Evolutionary conservation across 805 yeast species (phyloP), one percentile per base, ranked within the genome.

Genomic region (Candida sphagnicola): DNA sequence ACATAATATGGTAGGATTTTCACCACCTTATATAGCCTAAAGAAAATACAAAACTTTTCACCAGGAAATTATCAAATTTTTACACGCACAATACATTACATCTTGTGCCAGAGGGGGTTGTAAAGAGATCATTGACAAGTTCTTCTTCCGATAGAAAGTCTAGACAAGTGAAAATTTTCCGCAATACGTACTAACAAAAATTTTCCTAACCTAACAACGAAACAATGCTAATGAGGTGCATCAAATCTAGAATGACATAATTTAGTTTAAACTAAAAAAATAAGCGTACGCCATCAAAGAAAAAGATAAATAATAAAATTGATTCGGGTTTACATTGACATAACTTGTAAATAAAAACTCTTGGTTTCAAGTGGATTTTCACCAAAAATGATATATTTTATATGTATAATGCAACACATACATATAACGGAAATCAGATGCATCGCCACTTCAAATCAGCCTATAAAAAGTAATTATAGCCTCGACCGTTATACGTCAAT

Each of bases 91-190:
- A n/a, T n/a, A n/a, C n/a, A n/a, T n/a, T n/a, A n/a, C n/a, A n/a
- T n/a, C n/a, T n/a, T n/a, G n/a, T n/a, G n/a, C n/a, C n/a, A n/a
- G n/a, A n/a, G n/a, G n/a, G n/a, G 24, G 24, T 21, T 21, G 24
- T 21, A 6, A 21, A 21, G 24, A 21, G 10, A 21, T 21, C 24
- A 21, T 21, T 21, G 10, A 21, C 24, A 31, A 16, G 18, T 29
- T 29, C 16, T 15, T 29, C 14, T 29, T 29, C 8, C 19, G 10
- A 29, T 12, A 5, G 34, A 11, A 12, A 31, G 23, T 18, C 18
- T 16, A 16, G 23, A 19, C 23, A n/a, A 17, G 10, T 31, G 18
- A 31, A n/a, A 31, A 31, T 17, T 31, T 31, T 31, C 24, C 34
- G 14, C 17, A 21, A 10, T 21, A 21, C 6, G 10, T 21, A 21